Base-by-base conservation (phyloP, 2,329 filamentous ascomycete species). In the Dothistroma septosporum region DNA sequence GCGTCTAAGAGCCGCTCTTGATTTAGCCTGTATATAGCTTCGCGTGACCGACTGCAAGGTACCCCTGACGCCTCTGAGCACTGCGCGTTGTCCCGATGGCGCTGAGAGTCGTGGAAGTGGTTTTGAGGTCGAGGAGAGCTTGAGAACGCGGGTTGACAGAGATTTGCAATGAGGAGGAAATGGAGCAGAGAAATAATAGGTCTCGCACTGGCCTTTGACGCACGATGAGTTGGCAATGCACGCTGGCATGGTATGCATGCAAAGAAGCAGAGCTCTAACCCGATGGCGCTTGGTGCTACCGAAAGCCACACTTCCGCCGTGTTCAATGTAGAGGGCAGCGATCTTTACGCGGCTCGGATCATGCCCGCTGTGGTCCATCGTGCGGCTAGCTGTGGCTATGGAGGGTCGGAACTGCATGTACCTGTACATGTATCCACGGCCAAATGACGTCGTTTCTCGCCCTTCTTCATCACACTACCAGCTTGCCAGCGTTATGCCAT, bases 151-250 rank as follows among this genome's bases (percentile, higher is more conserved):
- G 8, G 50, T 19, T 3, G 31, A 35, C n/a, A 35, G 16, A 32
- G 50, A 35, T 35, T 35, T 21, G 11, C 12, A 11, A n/a, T 4
- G 53, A 53, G 55, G 41, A 48, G 54, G 33, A 22, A 47, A 19
- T 8, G 49, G 49, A 32, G 49, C 22, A 35, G 33, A 2, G 24
- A 48, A 59, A 59, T 59, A 54, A 59, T 35, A 59, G 32, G 57
- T 22, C 49, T 54, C 33, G 57, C 35, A 32, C 49, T 59, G 57
- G 57, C 49, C 50, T 49, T 59, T 44, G 57, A 53, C 54, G 57
- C 57, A 48, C 55, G 55, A 58, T 58, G 55, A 19, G 57, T 48
- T 59, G 57, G 57, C 57, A 50, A 46, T 52, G 47, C 56, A 58
- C 46, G 52, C 52, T 54, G 52, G 31, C 52, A 19, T 44, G 41